phyloP scores from a whole-genome alignment of 495 filamentous ascomycete genomes.

The Penicillium macrosclerotiorum region DNA sequence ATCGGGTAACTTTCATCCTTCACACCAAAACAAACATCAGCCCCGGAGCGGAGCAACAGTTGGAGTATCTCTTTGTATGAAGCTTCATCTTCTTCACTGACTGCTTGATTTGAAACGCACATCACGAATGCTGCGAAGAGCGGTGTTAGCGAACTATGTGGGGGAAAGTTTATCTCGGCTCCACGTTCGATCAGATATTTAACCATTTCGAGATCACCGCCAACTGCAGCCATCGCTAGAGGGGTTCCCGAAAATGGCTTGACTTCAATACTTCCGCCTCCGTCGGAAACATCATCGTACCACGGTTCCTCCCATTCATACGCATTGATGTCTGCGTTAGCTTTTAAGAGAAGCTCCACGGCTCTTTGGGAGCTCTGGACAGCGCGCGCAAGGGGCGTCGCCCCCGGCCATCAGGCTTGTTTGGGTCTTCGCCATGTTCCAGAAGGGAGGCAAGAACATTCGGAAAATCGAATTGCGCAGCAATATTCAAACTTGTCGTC shows the following conservation, averaged over 20 bases:
- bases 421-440: slow-evolving; percentile 3
- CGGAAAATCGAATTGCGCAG: background rate
- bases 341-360: slow-evolving; percentile 3
- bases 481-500: slow-evolving; percentile 6
- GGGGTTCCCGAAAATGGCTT: slow-evolving; percentile 2
- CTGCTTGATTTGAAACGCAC: background rate
- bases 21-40: slow-evolving; percentile 4
- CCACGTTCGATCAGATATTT: slow-evolving; percentile 3
- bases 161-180: slow-evolving; percentile 4
- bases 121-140: background rate
- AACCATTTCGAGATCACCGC: background rate
- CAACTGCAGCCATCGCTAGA: background rate
- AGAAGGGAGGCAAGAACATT: slow-evolving; percentile 7
- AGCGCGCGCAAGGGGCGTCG: slow-evolving; percentile 4
- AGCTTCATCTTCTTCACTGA: too few species aligned
- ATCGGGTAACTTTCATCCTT: background rate
- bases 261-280: background rate
- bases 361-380: slow-evolving; percentile 4
- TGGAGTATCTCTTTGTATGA: background rate
- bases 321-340: slow-evolving; percentile 7
- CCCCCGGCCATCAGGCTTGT: slow-evolving; percentile 6
- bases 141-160: background rate
- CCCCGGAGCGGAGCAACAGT: background rate
- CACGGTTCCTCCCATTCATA: slow-evolving; percentile 1
- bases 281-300: background rate